Evolutionary conservation across 176 grass and related monocot genomes (phyloP).

Genomic region (Eragrostis curvula): DNA sequence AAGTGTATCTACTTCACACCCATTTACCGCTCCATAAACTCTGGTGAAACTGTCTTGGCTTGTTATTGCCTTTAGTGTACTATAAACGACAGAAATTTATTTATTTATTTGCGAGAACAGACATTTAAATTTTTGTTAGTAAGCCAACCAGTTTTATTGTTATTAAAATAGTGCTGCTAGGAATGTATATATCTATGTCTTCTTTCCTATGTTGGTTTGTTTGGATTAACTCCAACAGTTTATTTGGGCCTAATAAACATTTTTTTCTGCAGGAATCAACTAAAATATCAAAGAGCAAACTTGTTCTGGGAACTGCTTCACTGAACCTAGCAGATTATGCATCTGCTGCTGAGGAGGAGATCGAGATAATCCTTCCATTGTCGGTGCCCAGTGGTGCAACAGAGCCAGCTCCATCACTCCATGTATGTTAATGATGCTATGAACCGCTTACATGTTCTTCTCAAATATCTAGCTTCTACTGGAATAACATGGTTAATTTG

Average conservation of each 20-base stretch:
- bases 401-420: slow-evolving; percentile 62
- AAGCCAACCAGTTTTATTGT: neutral
- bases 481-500: slow-evolving; percentile 23
- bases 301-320: slow-evolving; percentile 67
- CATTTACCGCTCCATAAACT: slow-evolving; percentile 17
- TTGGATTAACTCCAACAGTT: slow-evolving; percentile 26
- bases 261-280: slow-evolving; percentile 50
- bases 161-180: neutral
- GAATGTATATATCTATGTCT: neutral
- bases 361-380: slow-evolving; percentile 77
- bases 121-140: neutral
- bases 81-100: neutral
- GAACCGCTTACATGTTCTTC: neutral
- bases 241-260: slow-evolving; percentile 26
- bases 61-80: neutral
- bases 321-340: slow-evolving; percentile 79
- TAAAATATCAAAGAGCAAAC: slow-evolving; percentile 75
- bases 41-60: neutral
- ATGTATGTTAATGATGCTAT: slow-evolving; percentile 56
- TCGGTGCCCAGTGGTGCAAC: slow-evolving; percentile 44
- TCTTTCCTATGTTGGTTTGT: neutral
- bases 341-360: slow-evolving; percentile 59
- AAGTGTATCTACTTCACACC: neutral
- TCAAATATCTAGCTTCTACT: neutral
- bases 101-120: too few relatives aligned